Conservation (phyloP, 1,139 yeast genomes). For the Diutina rugosa region DNA sequence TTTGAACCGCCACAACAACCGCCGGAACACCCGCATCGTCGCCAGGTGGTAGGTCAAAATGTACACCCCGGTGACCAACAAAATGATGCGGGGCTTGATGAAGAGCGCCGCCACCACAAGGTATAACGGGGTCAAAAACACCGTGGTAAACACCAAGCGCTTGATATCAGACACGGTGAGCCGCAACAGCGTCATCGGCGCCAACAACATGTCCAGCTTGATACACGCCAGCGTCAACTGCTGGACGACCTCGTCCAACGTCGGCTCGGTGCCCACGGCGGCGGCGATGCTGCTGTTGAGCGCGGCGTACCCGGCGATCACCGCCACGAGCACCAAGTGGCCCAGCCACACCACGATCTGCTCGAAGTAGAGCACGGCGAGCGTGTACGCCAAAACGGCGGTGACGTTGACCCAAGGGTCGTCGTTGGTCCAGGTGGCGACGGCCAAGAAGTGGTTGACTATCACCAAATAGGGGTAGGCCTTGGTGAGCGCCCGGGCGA, state of each 20-base stretch:
- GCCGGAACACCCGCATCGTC: conserved; percentile 70
- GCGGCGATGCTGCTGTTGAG: conserved; percentile 35
- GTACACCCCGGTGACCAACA: conserved; percentile 48
- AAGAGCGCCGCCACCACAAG: conserved; percentile 55
- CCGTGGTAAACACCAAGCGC: conserved; percentile 68
- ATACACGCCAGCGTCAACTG: conserved; percentile 64
- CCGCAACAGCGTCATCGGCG: conserved; percentile 63
- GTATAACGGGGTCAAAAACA: conserved; percentile 76
- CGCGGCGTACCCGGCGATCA: conserved; percentile 54
- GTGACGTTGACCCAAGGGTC: conserved; percentile 70
- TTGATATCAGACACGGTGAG: conserved; percentile 70
- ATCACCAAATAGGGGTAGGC: conserved; percentile 76
- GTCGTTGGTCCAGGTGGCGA: conserved; percentile 86
- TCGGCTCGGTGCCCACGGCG: conserved; percentile 57
- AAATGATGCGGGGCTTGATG: conserved; percentile 56
- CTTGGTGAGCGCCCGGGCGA: conserved; percentile 67
- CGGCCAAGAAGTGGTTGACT: conserved; percentile 53
- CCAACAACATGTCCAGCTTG: conserved; percentile 62
- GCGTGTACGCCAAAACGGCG: conserved; percentile 41
- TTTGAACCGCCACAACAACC: conserved; percentile 73
- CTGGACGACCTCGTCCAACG: conserved; percentile 81
- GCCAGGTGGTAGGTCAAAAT: conserved; percentile 77
- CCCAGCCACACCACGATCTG: conserved; percentile 64
- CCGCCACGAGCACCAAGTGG: conserved; percentile 59
- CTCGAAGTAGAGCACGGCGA: conserved; percentile 64